Evolutionary conservation across 352 stramenopile genomes (phyloP).

Genomic region (Globisporangium uncinulatum): DNA sequence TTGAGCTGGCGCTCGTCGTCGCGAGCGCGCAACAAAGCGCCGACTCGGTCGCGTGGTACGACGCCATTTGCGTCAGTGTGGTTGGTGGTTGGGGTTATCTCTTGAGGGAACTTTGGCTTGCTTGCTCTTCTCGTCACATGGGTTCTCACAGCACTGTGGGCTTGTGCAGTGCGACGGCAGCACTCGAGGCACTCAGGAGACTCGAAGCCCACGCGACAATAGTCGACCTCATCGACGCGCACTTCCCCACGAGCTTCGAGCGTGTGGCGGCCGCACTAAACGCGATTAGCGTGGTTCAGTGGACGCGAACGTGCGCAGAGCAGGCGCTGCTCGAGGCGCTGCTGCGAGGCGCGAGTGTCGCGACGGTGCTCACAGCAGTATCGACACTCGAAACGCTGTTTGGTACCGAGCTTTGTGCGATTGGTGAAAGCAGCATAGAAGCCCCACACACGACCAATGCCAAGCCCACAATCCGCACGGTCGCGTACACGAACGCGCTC

Average conservation of each 20-base stretch:
- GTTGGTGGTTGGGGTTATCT: not conserved
- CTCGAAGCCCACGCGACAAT: conserved; percentile 18
- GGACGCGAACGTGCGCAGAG: conserved; percentile 19
- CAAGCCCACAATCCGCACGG: not conserved
- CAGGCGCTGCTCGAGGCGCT: conserved; percentile 26
- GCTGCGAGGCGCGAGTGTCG: conserved; percentile 12
- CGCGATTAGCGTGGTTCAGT: conserved; percentile 27
- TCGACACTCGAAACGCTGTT: not conserved
- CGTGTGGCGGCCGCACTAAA: conserved; percentile 15
- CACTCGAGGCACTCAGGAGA: conserved; percentile 20
- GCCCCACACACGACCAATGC: not conserved
- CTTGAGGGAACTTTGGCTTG: not conserved
- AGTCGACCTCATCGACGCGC: conserved; percentile 24
- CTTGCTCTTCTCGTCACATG: not conserved
- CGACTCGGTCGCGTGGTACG: conserved; percentile 13
- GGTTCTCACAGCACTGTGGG: not conserved
- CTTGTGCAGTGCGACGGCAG: conserved; percentile 16
- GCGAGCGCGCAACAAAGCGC: conserved; percentile 1
- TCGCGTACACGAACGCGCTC: conserved; percentile 1
- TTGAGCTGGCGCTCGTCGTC: conserved; percentile 36
- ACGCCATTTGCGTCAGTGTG: not conserved
- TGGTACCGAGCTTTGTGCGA: not conserved
- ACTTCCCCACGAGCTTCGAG: conserved; percentile 21
- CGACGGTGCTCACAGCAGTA: not conserved
- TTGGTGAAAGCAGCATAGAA: not conserved